A percentile compares a stretch with the other conserved stretches of the same genome.
Conservation (phyloP, 2,329 filamentous ascomycete genomes). For the Trichothecium roseum region DNA sequence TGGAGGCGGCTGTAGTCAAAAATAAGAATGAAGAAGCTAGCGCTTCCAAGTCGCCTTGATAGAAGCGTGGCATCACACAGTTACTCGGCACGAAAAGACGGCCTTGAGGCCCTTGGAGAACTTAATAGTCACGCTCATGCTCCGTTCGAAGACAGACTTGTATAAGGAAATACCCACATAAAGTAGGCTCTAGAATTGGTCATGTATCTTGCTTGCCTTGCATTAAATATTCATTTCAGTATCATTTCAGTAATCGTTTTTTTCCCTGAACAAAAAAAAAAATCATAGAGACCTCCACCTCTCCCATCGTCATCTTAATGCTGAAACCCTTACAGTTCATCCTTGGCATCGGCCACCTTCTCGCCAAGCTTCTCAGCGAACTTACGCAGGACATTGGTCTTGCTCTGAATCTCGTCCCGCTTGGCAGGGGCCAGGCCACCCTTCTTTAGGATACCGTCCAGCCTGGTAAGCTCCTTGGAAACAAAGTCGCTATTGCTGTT, state of each 20-base stretch:
- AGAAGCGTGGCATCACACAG: too few species aligned
- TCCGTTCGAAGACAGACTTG: too few species aligned
- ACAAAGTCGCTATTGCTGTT: constrained; percentile 67
- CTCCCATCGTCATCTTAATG: constrained; percentile 12
- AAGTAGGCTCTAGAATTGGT: too few species aligned
- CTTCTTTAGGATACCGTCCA: constrained; percentile 75
- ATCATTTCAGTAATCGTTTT: too few species aligned
- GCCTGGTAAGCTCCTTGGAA: constrained; percentile 72
- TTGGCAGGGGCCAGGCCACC: constrained; percentile 77
- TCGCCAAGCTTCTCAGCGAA: constrained; percentile 56
- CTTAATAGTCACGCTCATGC: too few species aligned
- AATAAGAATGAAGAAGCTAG: constrained; percentile 22
- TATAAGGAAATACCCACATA: constrained; percentile 5
- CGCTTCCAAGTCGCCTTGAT: too few species aligned
- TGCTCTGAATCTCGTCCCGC: constrained; percentile 75
- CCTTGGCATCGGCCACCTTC: constrained; percentile 43
- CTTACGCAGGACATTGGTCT: constrained; percentile 78
- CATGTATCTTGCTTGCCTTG: too few species aligned
- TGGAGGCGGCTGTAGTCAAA: constrained; percentile 63
- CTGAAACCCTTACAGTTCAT: constrained; percentile 50
- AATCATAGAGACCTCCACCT: background rate
- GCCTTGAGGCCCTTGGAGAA: too few species aligned
- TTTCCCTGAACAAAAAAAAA: too few species aligned
- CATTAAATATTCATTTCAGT: too few species aligned
- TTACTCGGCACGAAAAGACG: too few species aligned